Evolutionary conservation across 2,329 filamentous ascomycete species (phyloP).

Genomic region (Alternaria postmessia): DNA sequence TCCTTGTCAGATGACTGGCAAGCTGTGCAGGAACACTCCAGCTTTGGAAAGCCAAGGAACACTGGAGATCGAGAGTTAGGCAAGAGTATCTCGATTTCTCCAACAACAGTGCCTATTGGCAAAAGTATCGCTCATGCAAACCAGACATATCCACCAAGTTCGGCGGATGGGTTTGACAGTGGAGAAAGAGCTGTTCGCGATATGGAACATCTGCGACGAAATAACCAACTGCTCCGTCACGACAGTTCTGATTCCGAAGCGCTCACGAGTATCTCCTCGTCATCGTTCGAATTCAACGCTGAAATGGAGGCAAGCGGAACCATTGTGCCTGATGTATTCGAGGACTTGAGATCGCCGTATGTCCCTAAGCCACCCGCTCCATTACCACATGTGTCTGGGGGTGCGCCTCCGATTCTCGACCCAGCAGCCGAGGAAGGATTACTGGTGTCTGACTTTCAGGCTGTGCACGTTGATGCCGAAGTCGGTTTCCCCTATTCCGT

Average conservation of each 20-base stretch:
- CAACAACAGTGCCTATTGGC: slow-evolving; percentile 38
- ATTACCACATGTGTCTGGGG: slow-evolving; percentile 34
- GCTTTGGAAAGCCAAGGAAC: slow-evolving; percentile 40
- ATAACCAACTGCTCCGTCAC: slow-evolving; percentile 52
- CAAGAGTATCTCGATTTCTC: slow-evolving; percentile 36
- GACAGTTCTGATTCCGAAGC: slow-evolving; percentile 52
- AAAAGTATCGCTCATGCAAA: slow-evolving; percentile 3
- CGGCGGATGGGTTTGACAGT: slow-evolving; percentile 32
- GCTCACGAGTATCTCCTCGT: slow-evolving; percentile 42
- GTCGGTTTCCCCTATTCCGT: slow-evolving; percentile 50
- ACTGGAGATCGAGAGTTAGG: slow-evolving; percentile 23
- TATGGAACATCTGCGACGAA: slow-evolving; percentile 50
- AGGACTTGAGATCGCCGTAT: slow-evolving; percentile 39
- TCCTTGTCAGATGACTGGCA: slow-evolving; percentile 42
- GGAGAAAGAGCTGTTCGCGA: slow-evolving; percentile 47
- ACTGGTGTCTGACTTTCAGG: slow-evolving; percentile 49
- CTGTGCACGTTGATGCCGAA: slow-evolving; percentile 46
- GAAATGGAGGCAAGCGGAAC: slow-evolving; percentile 55
- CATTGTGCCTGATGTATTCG: slow-evolving; percentile 48
- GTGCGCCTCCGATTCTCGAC: slow-evolving; percentile 36
- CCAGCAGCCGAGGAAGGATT: slow-evolving; percentile 39
- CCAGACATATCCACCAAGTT: slow-evolving; percentile 19
- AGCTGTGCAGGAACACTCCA: slow-evolving; percentile 35
- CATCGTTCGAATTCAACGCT: slow-evolving; percentile 37
- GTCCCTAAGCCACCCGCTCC: slow-evolving; percentile 23